Evolutionary conservation across 805 yeast species (phyloP).

Genomic region (Suhomyces xylopsoci): DNA sequence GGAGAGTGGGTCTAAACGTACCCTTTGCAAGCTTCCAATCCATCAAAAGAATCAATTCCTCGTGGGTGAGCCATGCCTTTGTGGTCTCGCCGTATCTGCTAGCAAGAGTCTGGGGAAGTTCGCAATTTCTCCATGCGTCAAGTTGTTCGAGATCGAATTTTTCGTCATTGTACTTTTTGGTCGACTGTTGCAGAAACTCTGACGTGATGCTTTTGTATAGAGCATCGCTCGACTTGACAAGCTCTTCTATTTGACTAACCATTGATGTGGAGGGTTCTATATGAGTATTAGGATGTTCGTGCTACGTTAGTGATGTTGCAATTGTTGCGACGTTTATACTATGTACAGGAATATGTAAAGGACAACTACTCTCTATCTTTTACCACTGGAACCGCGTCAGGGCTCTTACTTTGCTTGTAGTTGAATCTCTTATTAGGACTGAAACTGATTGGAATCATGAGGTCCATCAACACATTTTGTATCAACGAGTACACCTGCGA

Average conservation of each 20-base stretch:
- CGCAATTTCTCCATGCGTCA: constrained; percentile 34
- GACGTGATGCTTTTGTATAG: constrained; percentile 27
- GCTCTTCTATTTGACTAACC: background rate
- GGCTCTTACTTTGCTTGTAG: constrained; percentile 10
- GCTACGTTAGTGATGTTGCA: too few relatives aligned
- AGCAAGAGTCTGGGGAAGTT: constrained; percentile 26
- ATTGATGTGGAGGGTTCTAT: background rate
- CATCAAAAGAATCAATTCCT: constrained; percentile 40
- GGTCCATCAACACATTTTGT: constrained; percentile 73
- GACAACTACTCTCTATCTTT: background rate
- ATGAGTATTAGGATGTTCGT: background rate
- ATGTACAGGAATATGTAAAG: background rate
- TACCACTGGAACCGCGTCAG: background rate
- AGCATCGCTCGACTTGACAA: constrained; percentile 16
- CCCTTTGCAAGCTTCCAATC: constrained; percentile 47
- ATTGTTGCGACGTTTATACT: background rate
- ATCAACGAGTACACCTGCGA: constrained; percentile 73
- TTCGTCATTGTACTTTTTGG: constrained; percentile 23
- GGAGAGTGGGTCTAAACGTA: constrained; percentile 44
- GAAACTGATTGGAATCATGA: constrained; percentile 55
- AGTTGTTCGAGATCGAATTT: constrained; percentile 29
- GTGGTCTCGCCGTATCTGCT: constrained; percentile 19
- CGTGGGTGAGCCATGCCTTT: constrained; percentile 31
- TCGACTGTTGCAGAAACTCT: constrained; percentile 25
- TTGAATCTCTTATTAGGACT: constrained; percentile 41